phyloP scores from a whole-genome alignment of 192 early-diverging fungal species.

The Rhizophagus clarus region DNA sequence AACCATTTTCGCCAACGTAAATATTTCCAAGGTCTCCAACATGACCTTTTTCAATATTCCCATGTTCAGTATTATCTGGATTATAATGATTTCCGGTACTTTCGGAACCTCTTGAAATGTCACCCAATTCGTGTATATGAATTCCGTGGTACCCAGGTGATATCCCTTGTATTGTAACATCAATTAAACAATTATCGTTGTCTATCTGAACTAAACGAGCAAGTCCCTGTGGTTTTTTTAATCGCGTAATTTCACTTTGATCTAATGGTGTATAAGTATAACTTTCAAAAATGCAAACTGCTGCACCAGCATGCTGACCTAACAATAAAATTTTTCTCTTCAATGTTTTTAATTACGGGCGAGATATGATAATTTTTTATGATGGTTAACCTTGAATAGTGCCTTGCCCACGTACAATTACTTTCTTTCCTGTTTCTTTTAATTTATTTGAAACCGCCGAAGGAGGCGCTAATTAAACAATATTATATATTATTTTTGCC shows the following conservation, averaged over 20 bases:
- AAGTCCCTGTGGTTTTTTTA: conserved; percentile 58
- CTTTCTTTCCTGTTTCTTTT: conserved; percentile 70
- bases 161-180: conserved; percentile 75
- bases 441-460: conserved; percentile 64
- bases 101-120: conserved; percentile 64
- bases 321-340: neutral
- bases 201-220: conserved; percentile 83
- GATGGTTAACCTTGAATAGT: conserved; percentile 48
- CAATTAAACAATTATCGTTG: conserved; percentile 70
- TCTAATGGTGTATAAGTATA: conserved; percentile 35
- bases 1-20: conserved; percentile 65
- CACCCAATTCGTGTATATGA: conserved; percentile 79
- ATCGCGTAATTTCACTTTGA: neutral
- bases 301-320: conserved; percentile 72
- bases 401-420: conserved; percentile 80
- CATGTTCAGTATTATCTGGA: conserved; percentile 49
- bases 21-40: conserved; percentile 72
- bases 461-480: conserved; percentile 54
- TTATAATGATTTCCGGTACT: conserved; percentile 61
- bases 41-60: conserved; percentile 50
- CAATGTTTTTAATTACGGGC: neutral
- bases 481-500: neutral
- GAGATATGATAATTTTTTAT: neutral
- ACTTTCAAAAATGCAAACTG: conserved; percentile 89
- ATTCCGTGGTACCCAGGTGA: conserved; percentile 67